Base-by-base conservation (phyloP, 2,329 filamentous ascomycete genomes). In the Paracoccidioides lutzii region DNA sequence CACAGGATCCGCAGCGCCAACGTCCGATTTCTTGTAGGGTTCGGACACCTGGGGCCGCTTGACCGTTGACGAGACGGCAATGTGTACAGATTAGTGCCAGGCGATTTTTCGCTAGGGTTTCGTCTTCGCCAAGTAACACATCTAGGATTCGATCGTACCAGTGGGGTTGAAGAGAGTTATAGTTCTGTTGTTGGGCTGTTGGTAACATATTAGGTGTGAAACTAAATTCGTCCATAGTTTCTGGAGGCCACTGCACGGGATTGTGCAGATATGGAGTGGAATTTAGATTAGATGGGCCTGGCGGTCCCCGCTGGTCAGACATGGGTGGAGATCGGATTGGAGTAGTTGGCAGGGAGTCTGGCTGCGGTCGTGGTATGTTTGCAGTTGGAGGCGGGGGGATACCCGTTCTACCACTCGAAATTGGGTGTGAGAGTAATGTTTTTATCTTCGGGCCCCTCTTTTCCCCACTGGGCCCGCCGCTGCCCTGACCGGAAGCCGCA, bases 91-190 rank as follows among this genome's bases (percentile, higher is more conserved):
- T 88, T 60, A 98, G 76, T 6, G 84, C 91, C 57, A 95, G 82
- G 15, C 93, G 83, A 70, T 97, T 97, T 74, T 90, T 94, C 2
- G 91, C 82, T 10, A 87, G 83, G 4, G 88, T 94, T 71, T 98
- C 93, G 65, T 98, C 93, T 66, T 98, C 93, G 52, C 93, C 93
- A 0, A 98, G 79, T 32, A 98, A 81, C 0, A 95, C 81, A 65
- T 98, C 93, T 56, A 98, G 77, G 54, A 98, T 83, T 55, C 91
- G 83, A 68, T 98, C 93, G 71, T 97, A 98, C 93, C 93, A 98
- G 66, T 87, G 84, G 14, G 82, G 75, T 61, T 68, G 55, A 33
- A 52, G 55, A 4, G 56, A 65, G 52, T 72, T 67, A 45, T 67
- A 64, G 32, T 72, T 70, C 37, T 67, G 68, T 7, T 58, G 58